Evolutionary conservation across 495 filamentous ascomycete genomes (phyloP), one percentile per base, ranked within the genome.

Genomic region (Parmelia sp.): DNA sequence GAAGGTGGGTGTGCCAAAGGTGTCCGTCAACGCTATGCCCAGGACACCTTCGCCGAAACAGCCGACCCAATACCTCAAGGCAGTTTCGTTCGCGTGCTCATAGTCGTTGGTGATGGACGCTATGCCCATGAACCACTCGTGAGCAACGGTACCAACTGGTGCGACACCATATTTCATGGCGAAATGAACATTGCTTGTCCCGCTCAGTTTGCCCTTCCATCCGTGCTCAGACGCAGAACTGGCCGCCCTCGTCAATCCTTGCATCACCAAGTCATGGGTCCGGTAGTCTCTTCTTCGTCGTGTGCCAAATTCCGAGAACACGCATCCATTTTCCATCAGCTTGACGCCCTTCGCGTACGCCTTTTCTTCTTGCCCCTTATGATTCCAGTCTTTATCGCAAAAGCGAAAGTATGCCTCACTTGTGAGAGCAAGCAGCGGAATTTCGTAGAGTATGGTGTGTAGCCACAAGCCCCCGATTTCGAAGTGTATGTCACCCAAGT

Each of bases 41-140:
- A 98, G 86, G 14, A 94, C 83, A 4, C 92, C 92, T 74, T 92
- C 86, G 0, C 93, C 94, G 69, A 96, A 98, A 66, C 91, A 96
- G 17, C 84, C 86, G 25, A 96, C 80, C 94, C 94, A 98, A 72
- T 92, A 90, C 57, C 82, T 76, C 70, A 98, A 77, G 0, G 89
- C 90, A 64, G 86, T 81, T 73, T 93, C 90, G 62, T 91, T 96
- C 9, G 95, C 91, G 58, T 82, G 81, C 66, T 80, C 77, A 69
- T 97, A 98, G 75, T 96, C 85, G 62, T 89, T 81, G 5, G 89
- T 92, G 70, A 96, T 89, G 40, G 94, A 92, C 21, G 94, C 94
- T 60, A 96, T 90, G 47, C 90, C 90, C 94, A 98, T 98, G 77
- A 96, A 97, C 95, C 95, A 98, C 76, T 98, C 94, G 67, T 98